A percentile compares a stretch with the other conserved stretches of the same genome.
These are phyloP conservation scores for Hericium coralloides DNA, from an alignment of 768 basidiomycete genomes.

Conservation along the genomic window DNA sequence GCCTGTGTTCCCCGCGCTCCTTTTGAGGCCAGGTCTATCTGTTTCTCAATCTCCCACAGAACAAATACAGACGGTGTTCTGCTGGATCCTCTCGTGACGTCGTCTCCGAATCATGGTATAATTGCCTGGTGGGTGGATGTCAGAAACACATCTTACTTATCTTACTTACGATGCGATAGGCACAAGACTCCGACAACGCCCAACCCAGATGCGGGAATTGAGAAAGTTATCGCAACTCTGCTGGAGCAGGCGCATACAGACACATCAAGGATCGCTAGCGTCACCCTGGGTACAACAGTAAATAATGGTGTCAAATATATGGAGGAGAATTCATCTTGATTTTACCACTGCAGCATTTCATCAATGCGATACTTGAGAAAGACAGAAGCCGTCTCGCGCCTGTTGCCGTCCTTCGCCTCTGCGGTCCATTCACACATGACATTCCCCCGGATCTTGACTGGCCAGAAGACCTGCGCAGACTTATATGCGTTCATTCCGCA, in stretches of 20 bases:
- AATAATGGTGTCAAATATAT: neutral
- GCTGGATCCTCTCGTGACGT: neutral
- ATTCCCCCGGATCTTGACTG: constrained; percentile 50
- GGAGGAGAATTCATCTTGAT: neutral
- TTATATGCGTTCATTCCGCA: constrained; percentile 28
- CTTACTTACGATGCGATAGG: neutral
- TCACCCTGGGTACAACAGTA: neutral
- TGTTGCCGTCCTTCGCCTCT: constrained; percentile 57
- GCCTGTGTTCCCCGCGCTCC: constrained; percentile 28
- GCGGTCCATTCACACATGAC: constrained; percentile 49
- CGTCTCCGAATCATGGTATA: neutral
- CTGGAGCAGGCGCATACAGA: constrained; percentile 17
- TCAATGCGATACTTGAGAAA: constrained; percentile 48
- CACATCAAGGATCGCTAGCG: neutral
- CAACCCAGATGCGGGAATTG: constrained; percentile 52
- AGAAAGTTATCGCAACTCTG: constrained; percentile 37
- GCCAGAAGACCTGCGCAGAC: constrained; percentile 25
- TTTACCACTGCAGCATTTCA: constrained; percentile 2
- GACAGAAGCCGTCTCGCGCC: constrained; percentile 43
- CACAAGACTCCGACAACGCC: constrained; percentile 47
- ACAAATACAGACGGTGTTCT: neutral
- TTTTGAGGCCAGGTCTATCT: neutral
- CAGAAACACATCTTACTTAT: neutral
- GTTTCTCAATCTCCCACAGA: neutral
- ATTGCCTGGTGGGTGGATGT: neutral